Base-by-base conservation (phyloP, 495 filamentous ascomycete genomes). In the Aspergillus bridgeri region DNA sequence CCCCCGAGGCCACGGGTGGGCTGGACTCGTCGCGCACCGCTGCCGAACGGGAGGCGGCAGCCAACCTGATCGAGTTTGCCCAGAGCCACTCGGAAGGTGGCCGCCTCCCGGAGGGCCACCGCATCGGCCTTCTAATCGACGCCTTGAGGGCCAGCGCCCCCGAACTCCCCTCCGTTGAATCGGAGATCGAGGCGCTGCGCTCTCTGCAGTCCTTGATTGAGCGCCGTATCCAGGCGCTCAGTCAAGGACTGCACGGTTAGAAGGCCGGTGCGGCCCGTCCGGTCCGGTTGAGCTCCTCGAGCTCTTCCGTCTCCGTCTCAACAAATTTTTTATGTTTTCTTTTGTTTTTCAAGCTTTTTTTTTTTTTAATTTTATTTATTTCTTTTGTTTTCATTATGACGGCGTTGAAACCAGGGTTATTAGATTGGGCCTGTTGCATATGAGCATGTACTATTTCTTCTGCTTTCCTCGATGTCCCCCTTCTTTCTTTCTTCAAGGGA, bases 31-130 rank as follows among this genome's bases (percentile, higher is more conserved):
- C 67, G 2, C 67, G 70, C 20, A 69, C 67, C 21, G 22, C 43
- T 13, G 70, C 61, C 5, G 70, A 73, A 22, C 62, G 66, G 19
- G 65, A 70, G 54, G 70, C 68, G 24, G 63, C 65, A 17, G 56
- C 61, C 22, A 73, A 70, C 42, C 56, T 73, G 13, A 55, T 73
- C 19, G 48, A 51, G 17, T 70, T 73, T 53, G 62, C 70, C 4
- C 65, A 61, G 23, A 53, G 53, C 17, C 54, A 62, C 38, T 56
- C 56, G 13, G 23, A 51, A 24, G 29, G 24, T 5, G 38, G 44
- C 27, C 29, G 47, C 13, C 45, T 57, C 20, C 33, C 33, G 9
- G 56, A 57, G n/a, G 17, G 58, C 19, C 59, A 48, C 29, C 60
- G 54, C 33, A 65, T 72, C 24, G 56, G 29, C 49, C 62, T 66